These are phyloP conservation scores for Leptodermis oblonga DNA, from an alignment of 257 asterid species.

Conservation along the genomic window DNA sequence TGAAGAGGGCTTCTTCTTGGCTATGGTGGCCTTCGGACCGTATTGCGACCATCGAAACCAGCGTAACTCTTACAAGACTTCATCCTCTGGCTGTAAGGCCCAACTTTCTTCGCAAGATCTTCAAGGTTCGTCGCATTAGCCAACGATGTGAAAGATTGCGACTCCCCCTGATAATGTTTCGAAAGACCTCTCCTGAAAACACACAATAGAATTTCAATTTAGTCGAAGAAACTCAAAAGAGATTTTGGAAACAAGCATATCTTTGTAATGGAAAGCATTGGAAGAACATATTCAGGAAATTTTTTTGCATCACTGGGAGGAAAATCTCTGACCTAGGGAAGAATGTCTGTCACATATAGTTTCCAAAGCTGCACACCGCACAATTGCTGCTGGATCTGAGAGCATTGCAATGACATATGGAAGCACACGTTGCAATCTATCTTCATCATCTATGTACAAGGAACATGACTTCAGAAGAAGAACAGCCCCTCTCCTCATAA, in stretches of 20 bases:
- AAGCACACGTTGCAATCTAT: constrained; percentile 91
- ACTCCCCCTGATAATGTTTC: constrained; percentile 50
- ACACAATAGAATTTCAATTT: background rate
- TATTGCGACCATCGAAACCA: constrained; percentile 31
- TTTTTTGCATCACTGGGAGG: constrained; percentile 98
- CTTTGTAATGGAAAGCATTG: constrained; percentile 96
- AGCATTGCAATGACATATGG: constrained; percentile 93
- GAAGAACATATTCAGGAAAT: constrained; percentile 95
- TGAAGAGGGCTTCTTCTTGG: constrained; percentile 47
- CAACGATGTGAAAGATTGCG: constrained; percentile 46
- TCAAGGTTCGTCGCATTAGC: constrained; percentile 41
- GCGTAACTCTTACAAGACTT: constrained; percentile 51
- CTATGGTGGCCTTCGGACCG: constrained; percentile 54
- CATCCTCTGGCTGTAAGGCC: constrained; percentile 33
- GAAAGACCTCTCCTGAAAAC: constrained; percentile 63
- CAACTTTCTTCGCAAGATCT: constrained; percentile 57
- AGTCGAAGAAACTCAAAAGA: background rate
- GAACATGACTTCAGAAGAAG: constrained; percentile 90
- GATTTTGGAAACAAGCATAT: background rate
- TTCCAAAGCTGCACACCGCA: constrained; percentile 96
- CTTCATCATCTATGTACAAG: constrained; percentile 89
- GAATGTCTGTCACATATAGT: constrained; percentile 91
- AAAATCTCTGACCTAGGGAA: constrained; percentile 91
- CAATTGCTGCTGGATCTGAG: constrained; percentile 97
- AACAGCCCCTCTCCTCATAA: constrained; percentile 89